Evolutionary conservation across 2,329 filamentous ascomycete species (phyloP), one percentile per base, ranked within the genome.

Genomic region (Penicillium sclerotigenum): DNA sequence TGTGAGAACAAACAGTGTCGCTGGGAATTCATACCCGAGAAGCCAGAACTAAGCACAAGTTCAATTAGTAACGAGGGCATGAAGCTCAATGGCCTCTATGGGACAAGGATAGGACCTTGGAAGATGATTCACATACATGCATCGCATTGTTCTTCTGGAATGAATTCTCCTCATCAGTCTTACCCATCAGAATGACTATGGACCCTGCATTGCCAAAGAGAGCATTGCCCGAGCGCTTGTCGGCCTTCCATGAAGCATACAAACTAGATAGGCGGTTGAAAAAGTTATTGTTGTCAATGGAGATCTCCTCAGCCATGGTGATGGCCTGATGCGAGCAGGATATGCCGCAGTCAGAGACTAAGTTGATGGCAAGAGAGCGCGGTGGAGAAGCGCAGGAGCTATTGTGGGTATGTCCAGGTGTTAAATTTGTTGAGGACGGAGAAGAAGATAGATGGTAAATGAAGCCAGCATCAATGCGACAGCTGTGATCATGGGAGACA

Each of bases 91-190:
- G 20, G 40, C 13, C 1, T 22, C 16, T 28, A 20, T 10, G 42
- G n/a, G 38, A 28, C 22, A 28, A 14, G 33, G 18, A 43, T n/a
- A 24, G 16, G 20, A 33, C 5, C 22, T 34, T 40, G 11, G 16
- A 11, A 33, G 42, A 61, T 63, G 53, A 36, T 47, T 38, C 22
- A 80, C 88, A 72, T 81, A 96, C 91, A 80, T 97, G 94, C 76
- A 97, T 88, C 22, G 94, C 91, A 75, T 96, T 96, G 70, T 92
- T 96, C 81, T 99, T 99, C 77, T 93, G 87, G 68, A 96, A 96
- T 68, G 88, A 87, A 61, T 87, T 88, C 40, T 85, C 83, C 69
- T 97, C 92, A 70, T 94, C 91, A 61, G 91, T 91, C 80, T 97
- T 99, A 75, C 94, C 94, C 84, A 97, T 94, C 72, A 95, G 83